phyloP scores from a whole-genome alignment of 208 protist genomes.

The Leishmania mexicana region DNA sequence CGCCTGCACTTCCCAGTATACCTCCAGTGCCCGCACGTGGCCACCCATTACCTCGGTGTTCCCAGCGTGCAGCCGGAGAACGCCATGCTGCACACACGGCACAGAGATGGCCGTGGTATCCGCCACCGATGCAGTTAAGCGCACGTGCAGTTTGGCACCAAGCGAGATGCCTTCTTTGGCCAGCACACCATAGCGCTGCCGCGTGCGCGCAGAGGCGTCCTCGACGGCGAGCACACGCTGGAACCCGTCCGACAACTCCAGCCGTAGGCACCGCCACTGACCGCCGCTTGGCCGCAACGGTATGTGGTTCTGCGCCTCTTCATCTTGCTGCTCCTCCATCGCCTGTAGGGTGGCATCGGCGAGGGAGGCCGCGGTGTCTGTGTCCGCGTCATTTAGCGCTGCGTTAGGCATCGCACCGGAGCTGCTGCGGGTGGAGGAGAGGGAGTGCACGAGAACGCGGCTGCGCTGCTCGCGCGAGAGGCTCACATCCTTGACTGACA shows the following conservation, averaged over 20 bases:
- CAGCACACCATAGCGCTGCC: conserved; percentile 22
- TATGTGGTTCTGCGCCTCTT: conserved; percentile 30
- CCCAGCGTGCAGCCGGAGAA: conserved; percentile 54
- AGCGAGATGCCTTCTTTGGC: conserved; percentile 52
- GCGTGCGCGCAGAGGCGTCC: conserved; percentile 23
- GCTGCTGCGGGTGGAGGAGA: background rate
- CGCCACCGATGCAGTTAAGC: conserved; percentile 1
- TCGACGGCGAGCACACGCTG: conserved; percentile 67
- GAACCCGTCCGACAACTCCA: conserved; percentile 73
- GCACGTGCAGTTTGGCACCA: conserved; percentile 56
- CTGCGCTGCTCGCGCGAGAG: conserved; percentile 55
- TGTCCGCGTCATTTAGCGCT: background rate
- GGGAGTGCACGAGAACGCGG: conserved; percentile 36
- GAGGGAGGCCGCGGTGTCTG: conserved; percentile 11
- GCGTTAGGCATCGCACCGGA: conserved; percentile 4
- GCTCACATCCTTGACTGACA: conserved; percentile 59
- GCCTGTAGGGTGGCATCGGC: conserved; percentile 41
- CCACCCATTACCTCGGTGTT: conserved; percentile 59
- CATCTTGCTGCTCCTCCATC: conserved; percentile 39
- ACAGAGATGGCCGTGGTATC: background rate
- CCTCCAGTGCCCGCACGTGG: conserved; percentile 48
- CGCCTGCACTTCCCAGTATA: conserved; percentile 48
- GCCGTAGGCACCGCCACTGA: conserved; percentile 45
- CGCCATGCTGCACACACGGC: conserved; percentile 29
- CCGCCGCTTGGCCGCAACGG: conserved; percentile 39